Percentiles rank a stretch among this genome's conserved stretches.
These are phyloP conservation scores for Prorocentrum cordatum DNA, from an alignment of 169 alveolate species.

Conservation along the genomic window DNA sequence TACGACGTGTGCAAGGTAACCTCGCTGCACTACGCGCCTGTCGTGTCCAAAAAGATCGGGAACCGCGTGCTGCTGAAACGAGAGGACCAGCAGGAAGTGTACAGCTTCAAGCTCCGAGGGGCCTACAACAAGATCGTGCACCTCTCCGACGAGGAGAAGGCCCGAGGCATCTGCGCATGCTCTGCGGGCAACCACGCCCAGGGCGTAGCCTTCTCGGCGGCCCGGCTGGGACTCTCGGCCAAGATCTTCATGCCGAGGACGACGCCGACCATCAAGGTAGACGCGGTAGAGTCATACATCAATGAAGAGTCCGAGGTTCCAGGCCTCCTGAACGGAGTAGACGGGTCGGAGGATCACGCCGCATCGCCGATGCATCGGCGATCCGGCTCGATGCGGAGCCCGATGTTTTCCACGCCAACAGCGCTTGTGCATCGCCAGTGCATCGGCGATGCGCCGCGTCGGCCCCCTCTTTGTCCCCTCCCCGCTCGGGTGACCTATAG, in stretches of 20 bases:
- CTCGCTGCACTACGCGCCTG: background rate
- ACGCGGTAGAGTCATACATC: slow-evolving; percentile 71
- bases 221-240: slow-evolving; percentile 65
- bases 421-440: too few relatives aligned
- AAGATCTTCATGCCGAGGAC: slow-evolving; percentile 75
- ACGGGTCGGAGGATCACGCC: too few relatives aligned
- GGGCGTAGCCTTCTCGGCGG: slow-evolving; percentile 77
- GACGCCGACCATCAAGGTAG: slow-evolving; percentile 75
- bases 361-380: too few relatives aligned
- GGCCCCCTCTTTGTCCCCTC: too few relatives aligned
- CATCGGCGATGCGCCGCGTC: too few relatives aligned
- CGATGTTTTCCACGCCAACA: too few relatives aligned
- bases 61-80: slow-evolving; percentile 31
- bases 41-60: background rate
- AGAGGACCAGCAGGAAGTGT: slow-evolving; percentile 71
- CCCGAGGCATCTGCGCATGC: slow-evolving; percentile 68
- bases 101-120: slow-evolving; percentile 74
- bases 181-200: slow-evolving; percentile 78
- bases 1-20: background rate
- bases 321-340: too few relatives aligned
- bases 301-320: too few relatives aligned
- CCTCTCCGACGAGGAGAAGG: slow-evolving; percentile 56
- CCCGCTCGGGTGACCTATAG: too few relatives aligned
- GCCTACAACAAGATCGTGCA: slow-evolving; percentile 72
- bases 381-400: too few relatives aligned